Base-by-base conservation (phyloP, 2,329 filamentous ascomycete genomes). In the Cryphonectria radicalis region DNA sequence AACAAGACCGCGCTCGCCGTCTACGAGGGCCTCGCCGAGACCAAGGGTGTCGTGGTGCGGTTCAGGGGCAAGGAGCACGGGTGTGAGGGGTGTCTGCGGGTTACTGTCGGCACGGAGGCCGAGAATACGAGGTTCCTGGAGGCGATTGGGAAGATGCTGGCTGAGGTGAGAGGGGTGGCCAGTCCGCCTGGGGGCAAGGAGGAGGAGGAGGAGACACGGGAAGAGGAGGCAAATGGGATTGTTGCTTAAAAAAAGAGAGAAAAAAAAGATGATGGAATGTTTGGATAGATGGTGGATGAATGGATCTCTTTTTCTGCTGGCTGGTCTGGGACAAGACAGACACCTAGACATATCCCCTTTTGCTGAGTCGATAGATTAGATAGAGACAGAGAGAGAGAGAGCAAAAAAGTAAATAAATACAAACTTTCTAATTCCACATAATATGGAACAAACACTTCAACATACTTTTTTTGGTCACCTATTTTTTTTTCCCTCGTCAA, bases 51-150 rank as follows among this genome's bases (percentile, higher is more conserved):
- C 0, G 95, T 99, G 8, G 95, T 98, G 4, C 87, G 96, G 68
- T 99, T 98, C 81, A 87, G 96, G 76, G 96, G 96, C 64, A 97
- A 95, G 83, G 96, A 99, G 84, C 86, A 92, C 75, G 95, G 95
- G 5, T 99, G 96, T 79, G 81, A 91, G 59, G 96, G 95, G 0
- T 98, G 95, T 78, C 82, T 99, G 80, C 89, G 96, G 69, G 93
- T 98, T 75, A 99, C 96, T 0, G 90, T 99, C 17, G 96, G 96
- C 22, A 98, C 95, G 0, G 93, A 97, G 80, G 83, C 89, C 1
- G 96, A 99, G 81, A 93, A 97, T 11, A 91, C 91, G 37, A 87
- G 91, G 72, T 93, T 98, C 78, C 79, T 99, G 76, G 82, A 84
- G 28, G 91, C 95, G 76, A 81, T 98, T 32, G 84, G 83, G 75